Conservation (phyloP, 108 stramenopile species). For the Skeletonema grethae region DNA sequence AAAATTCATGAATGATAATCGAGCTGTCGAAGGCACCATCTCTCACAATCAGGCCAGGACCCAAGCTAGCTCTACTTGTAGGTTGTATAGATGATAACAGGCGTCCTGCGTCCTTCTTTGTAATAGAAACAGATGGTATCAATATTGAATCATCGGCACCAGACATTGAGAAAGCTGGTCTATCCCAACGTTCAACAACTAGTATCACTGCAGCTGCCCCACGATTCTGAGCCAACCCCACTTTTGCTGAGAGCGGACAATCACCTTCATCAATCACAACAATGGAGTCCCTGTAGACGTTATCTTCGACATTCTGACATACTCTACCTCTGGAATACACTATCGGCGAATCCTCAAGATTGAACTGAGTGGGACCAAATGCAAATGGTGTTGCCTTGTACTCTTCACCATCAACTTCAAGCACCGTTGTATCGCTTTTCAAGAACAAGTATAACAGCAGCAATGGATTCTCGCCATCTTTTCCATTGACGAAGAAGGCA, state of each 20-base stretch:
- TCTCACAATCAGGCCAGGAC: neutral
- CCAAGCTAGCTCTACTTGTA: neutral
- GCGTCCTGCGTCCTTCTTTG: neutral
- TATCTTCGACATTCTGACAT: neutral
- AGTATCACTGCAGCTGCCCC: neutral
- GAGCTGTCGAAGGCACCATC: neutral
- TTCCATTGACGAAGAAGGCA: neutral
- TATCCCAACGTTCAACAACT: neutral
- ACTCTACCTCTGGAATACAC: neutral
- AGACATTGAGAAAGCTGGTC: neutral
- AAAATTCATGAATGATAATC: neutral
- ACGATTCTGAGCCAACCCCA: neutral
- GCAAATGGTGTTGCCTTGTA: neutral
- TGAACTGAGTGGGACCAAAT: neutral
- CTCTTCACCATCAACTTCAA: neutral
- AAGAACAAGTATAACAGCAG: neutral
- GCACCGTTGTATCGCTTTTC: neutral
- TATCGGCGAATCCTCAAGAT: neutral
- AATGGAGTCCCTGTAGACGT: neutral
- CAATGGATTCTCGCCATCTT: neutral
- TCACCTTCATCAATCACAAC: neutral
- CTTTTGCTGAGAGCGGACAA: neutral
- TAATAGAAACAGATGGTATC: neutral
- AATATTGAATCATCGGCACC: neutral
- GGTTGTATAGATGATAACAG: neutral